phyloP scores from a whole-genome alignment of 371 early-diverging fungal species.

The Dichotomocladium elegans region DNA sequence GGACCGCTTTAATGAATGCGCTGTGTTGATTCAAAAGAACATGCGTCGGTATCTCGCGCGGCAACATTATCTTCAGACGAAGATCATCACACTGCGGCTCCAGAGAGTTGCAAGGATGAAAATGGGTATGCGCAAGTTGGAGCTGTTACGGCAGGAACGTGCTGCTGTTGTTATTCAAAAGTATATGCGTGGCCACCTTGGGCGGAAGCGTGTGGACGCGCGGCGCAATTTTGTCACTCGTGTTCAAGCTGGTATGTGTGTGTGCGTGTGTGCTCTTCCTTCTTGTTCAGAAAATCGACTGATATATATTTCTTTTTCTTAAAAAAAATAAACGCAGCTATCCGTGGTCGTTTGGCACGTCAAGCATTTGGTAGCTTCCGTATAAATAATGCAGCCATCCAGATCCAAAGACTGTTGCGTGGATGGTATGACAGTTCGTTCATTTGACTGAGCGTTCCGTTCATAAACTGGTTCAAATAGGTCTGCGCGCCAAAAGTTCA shows the following conservation, averaged over 20 bases:
- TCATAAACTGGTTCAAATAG: not conserved
- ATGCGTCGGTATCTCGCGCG: slow-evolving; percentile 74
- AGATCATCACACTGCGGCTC: slow-evolving; percentile 49
- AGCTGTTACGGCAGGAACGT: slow-evolving; percentile 56
- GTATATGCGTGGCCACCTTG: slow-evolving; percentile 61
- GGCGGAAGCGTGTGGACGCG: slow-evolving; percentile 48
- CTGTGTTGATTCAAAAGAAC: slow-evolving; percentile 88
- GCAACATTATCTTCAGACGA: slow-evolving; percentile 61
- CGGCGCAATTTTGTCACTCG: slow-evolving; percentile 29
- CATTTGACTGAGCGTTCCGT: not conserved
- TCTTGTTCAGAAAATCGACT: slow-evolving; percentile 4
- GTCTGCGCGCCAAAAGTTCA: slow-evolving; percentile 55
- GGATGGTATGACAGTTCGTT: slow-evolving; percentile 27
- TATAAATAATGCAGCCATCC: slow-evolving; percentile 66
- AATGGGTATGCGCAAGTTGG: slow-evolving; percentile 53
- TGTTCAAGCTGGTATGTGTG: slow-evolving; percentile 50
- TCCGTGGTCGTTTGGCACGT: slow-evolving; percentile 58
- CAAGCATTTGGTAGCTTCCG: slow-evolving; percentile 48
- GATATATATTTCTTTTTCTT: not conserved
- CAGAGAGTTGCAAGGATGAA: slow-evolving; percentile 65
- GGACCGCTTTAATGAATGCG: slow-evolving; percentile 76
- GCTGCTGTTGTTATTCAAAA: slow-evolving; percentile 81
- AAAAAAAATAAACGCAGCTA: no score
- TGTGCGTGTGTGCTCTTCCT: no score
- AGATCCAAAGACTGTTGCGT: slow-evolving; percentile 68